Evolutionary conservation across 2,329 filamentous ascomycete species (phyloP).

Genomic region (Trichoderma sp.): DNA sequence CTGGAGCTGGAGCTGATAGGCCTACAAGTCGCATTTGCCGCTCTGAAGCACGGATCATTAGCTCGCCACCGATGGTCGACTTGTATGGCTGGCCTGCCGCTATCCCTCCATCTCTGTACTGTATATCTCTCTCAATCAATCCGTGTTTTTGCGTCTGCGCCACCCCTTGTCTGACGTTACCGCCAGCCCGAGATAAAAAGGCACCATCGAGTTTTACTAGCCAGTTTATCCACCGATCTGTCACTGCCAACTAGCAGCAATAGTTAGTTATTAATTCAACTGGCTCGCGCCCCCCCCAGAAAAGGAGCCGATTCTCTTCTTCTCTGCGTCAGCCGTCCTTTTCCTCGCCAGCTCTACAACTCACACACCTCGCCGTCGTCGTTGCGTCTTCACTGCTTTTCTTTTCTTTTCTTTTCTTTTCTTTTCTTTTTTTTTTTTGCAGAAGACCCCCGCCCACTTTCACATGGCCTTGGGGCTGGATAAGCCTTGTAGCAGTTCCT

Average conservation of each 20-base stretch:
- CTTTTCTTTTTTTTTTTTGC: background rate
- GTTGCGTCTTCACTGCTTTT: background rate
- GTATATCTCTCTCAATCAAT: background rate
- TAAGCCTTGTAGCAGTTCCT: background rate
- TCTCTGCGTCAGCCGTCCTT: background rate
- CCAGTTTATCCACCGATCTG: slow-evolving; percentile 9
- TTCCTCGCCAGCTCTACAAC: background rate
- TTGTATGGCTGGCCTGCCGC: background rate
- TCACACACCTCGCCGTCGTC: background rate
- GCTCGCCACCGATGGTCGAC: background rate
- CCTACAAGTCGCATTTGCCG: background rate
- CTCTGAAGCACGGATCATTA: background rate
- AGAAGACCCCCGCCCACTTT: background rate
- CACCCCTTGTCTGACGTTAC: slow-evolving; percentile 20
- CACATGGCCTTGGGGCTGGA: background rate
- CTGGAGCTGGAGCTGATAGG: background rate
- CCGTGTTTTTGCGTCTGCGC: slow-evolving; percentile 10
- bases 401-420: background rate
- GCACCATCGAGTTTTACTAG: slow-evolving; percentile 7
- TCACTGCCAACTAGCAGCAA: background rate
- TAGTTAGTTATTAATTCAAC: slow-evolving; percentile 8
- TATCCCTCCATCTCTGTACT: background rate
- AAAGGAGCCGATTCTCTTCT: background rate
- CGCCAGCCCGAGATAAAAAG: slow-evolving; percentile 8
- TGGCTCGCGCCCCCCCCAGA: background rate